Evolutionary conservation across 2,329 filamentous ascomycete species (phyloP), one percentile per base, ranked within the genome.

Genomic region (Xylaria sp.): DNA sequence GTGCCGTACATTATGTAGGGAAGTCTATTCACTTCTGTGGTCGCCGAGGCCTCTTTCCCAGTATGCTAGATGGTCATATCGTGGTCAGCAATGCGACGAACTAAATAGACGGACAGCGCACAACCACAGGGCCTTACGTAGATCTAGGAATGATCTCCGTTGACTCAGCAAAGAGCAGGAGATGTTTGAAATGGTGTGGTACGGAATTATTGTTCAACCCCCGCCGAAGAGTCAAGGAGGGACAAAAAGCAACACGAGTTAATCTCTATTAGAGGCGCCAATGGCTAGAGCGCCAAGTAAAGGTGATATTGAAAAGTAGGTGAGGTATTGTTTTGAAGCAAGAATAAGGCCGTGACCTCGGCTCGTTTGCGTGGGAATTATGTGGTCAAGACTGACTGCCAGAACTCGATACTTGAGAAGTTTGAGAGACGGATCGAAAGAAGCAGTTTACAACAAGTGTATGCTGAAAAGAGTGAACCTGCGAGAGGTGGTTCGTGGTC

Each of bases 1-100:
- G 92, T 90, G 83, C 93, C 93, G 88, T 96, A 97, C 94, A 97
- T 97, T 78, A 89, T 82, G 75, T 75, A 51, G 32, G 10, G 25
- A 42, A 1, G 76, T 74, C 80, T 80, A 81, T 82, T 83, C 84
- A 79, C 16, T n/a, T 42, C 37, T 59, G 13, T 13, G n/a, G n/a
- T 60, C 10, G 37, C 35, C 35, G 53, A 27, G 23, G 23, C 16
- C n/a, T 27, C 58, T 63, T 25, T 47, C 18, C 16, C 5, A 13
- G 21, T 21, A 37, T 60, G 47, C 59, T 71, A 21, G 29, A 21
- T 65, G 13, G 16, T 16, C n/a, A n/a, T 35, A 8, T 10, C 21
- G 13, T 21, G 5, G 40, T 71, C 25, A 71, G 63, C 48, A 27
- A 63, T 51, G 27, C 23, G 18, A n/a, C 18, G 37, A 16, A 8